Percentiles rank a stretch among this genome's conserved stretches.
These are phyloP conservation scores for Scopulariopsis brevicaulis DNA, from an alignment of 2,329 filamentous ascomycete species.

Conservation along the genomic window DNA sequence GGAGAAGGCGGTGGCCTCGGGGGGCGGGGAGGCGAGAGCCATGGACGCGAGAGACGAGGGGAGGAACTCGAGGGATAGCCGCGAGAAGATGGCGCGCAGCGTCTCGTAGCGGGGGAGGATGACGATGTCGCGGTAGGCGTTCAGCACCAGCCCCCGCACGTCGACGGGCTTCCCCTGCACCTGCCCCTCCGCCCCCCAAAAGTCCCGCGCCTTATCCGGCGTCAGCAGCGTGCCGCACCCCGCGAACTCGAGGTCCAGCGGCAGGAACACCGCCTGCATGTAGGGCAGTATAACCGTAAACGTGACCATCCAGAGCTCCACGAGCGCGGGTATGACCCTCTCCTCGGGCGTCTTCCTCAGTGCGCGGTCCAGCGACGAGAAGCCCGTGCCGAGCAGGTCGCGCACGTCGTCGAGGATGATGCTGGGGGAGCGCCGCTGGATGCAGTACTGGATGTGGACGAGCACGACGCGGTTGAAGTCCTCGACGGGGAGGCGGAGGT, in stretches of 20 bases:
- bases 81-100: conserved; percentile 81
- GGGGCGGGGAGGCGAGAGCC: conserved; percentile 40
- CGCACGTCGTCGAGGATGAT: conserved; percentile 65
- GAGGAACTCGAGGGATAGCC: conserved; percentile 72
- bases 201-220: conserved; percentile 69
- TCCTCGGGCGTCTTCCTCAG: conserved; percentile 72
- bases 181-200: conserved; percentile 58
- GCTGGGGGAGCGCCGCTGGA: conserved; percentile 60
- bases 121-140: conserved; percentile 78
- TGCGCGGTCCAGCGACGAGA: conserved; percentile 74
- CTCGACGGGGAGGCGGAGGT: conserved; percentile 68
- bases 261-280: conserved; percentile 89
- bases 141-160: conserved; percentile 77
- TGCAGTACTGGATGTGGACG: conserved; percentile 67
- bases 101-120: conserved; percentile 82
- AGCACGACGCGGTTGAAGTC: conserved; percentile 74
- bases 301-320: conserved; percentile 89
- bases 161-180: conserved; percentile 47
- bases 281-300: conserved; percentile 88
- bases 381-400: conserved; percentile 70
- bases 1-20: conserved; percentile 26
- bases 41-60: conserved; percentile 40
- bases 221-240: conserved; percentile 73
- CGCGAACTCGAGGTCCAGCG: conserved; percentile 85
- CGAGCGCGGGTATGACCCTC: conserved; percentile 76